Conservation (phyloP, 768 basidiomycete species). For the Lactarius hengduanensis region DNA sequence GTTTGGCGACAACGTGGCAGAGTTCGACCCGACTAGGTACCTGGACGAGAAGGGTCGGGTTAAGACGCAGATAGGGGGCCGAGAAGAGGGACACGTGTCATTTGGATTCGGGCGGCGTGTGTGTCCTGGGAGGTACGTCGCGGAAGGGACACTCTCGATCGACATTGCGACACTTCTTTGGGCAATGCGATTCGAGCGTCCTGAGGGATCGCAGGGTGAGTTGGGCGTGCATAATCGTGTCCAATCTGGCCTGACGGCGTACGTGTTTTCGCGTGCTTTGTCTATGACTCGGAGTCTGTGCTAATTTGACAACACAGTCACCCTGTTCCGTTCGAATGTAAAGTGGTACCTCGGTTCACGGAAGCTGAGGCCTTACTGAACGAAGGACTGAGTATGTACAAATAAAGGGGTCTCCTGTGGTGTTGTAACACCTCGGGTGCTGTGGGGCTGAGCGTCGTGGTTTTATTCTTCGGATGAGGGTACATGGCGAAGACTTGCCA, state of each 20-base stretch:
- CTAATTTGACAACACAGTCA: constrained; percentile 1
- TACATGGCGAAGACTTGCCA: too few relatives aligned
- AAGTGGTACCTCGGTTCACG: constrained; percentile 22
- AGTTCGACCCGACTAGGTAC: constrained; percentile 2
- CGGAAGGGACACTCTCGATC: constrained; percentile 36
- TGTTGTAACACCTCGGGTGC: too few relatives aligned
- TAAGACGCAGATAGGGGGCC: constrained; percentile 24
- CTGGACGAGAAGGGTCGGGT: constrained; percentile 11
- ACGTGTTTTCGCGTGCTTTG: constrained; percentile 1
- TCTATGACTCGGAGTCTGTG: not conserved
- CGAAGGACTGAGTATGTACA: not conserved
- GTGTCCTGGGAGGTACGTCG: constrained; percentile 37
- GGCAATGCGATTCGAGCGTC: constrained; percentile 28
- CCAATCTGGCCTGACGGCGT: constrained; percentile 13
- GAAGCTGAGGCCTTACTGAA: constrained; percentile 8
- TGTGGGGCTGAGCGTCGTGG: too few relatives aligned
- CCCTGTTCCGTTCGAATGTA: constrained; percentile 22
- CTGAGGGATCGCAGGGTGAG: constrained; percentile 4
- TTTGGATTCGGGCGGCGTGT: constrained; percentile 35
- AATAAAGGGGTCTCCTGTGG: not conserved
- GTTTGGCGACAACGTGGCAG: not conserved
- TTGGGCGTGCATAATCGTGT: not conserved
- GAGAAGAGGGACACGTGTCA: constrained; percentile 32
- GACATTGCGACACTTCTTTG: constrained; percentile 35
- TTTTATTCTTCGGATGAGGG: too few relatives aligned